A percentile compares a stretch with the other conserved stretches of the same genome.
Evolutionary conservation across 768 basidiomycete species (phyloP).

Genomic region (Lactifluus rugatus): DNA sequence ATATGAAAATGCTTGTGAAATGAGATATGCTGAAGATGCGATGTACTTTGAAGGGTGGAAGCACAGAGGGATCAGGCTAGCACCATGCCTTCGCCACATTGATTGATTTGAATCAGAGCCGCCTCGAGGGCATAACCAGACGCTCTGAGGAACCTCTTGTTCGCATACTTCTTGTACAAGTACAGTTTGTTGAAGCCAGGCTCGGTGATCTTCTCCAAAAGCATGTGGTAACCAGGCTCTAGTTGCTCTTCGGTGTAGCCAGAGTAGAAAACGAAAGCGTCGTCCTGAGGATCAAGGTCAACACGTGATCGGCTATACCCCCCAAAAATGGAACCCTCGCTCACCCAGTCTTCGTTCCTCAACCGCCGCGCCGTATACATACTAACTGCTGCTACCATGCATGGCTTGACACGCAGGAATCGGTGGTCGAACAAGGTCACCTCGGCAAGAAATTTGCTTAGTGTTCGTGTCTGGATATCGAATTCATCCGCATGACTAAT

Average conservation of each 20-base stretch:
- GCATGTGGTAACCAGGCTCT: slow-evolving; percentile 64
- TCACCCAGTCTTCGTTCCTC: slow-evolving; percentile 93
- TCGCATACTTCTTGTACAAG: slow-evolving; percentile 92
- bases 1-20: slow-evolving; percentile 11
- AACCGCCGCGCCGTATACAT: slow-evolving; percentile 96
- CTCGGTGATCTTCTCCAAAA: slow-evolving; percentile 77
- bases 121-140: slow-evolving; percentile 68
- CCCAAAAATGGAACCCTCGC: slow-evolving; percentile 30
- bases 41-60: neutral
- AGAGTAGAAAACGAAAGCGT: slow-evolving; percentile 87
- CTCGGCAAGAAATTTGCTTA: slow-evolving; percentile 97
- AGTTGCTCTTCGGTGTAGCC: slow-evolving; percentile 86
- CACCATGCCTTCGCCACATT: slow-evolving; percentile 20
- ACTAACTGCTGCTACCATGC: slow-evolving; percentile 86
- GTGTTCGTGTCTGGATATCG: slow-evolving; percentile 92
- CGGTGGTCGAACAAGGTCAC: slow-evolving; percentile 88
- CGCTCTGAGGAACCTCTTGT: slow-evolving; percentile 97
- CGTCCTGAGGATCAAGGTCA: slow-evolving; percentile 48
- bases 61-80: slow-evolving; percentile 9
- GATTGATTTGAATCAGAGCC: slow-evolving; percentile 38
- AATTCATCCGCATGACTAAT: slow-evolving; percentile 99
- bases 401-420: slow-evolving; percentile 90
- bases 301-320: slow-evolving; percentile 19
- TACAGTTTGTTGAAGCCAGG: slow-evolving; percentile 73
- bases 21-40: slow-evolving; percentile 6